A percentile compares a stretch with the other conserved stretches of the same genome.
phyloP scores from a whole-genome alignment of 768 basidiomycete species.

The Hygrophorus pudorinus region DNA sequence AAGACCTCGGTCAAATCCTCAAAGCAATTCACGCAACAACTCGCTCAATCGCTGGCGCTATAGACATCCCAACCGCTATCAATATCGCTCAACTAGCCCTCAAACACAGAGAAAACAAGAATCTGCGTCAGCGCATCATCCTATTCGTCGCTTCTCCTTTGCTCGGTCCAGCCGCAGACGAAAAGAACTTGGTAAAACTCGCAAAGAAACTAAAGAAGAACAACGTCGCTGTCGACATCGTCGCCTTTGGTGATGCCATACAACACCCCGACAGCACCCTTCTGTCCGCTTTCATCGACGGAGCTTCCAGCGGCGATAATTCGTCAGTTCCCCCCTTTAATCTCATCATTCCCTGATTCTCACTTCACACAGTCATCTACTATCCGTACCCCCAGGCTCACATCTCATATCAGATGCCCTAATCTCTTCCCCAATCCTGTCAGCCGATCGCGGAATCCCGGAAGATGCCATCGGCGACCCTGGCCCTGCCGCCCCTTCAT shows the following conservation, averaged over 20 bases:
- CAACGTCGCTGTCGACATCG: conserved; percentile 90
- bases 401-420: conserved; percentile 79
- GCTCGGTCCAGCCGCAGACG: conserved; percentile 57
- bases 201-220: conserved; percentile 99
- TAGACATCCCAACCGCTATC: conserved; percentile 85
- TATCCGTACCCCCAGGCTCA: conserved; percentile 68
- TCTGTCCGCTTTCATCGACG: conserved; percentile 76
- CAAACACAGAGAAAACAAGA: conserved; percentile 98
- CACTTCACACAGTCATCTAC: conserved; percentile 52
- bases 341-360: background rate
- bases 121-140: conserved; percentile 90
- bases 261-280: conserved; percentile 63
- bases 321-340: conserved; percentile 40
- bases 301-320: conserved; percentile 72
- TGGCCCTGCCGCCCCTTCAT: conserved; percentile 38
- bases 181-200: conserved; percentile 73
- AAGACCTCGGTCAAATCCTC: conserved; percentile 89
- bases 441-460: conserved; percentile 70
- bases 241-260: conserved; percentile 86
- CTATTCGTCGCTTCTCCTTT: conserved; percentile 90
- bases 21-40: conserved; percentile 63
- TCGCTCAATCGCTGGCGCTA: conserved; percentile 67
- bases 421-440: conserved; percentile 71
- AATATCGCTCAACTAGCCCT: conserved; percentile 92
- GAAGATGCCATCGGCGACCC: conserved; percentile 43